A percentile compares a stretch with the other conserved stretches of the same genome.
Evolutionary conservation across 73 alveolate species (phyloP).

Genomic region (Blepharisma japonicum): DNA sequence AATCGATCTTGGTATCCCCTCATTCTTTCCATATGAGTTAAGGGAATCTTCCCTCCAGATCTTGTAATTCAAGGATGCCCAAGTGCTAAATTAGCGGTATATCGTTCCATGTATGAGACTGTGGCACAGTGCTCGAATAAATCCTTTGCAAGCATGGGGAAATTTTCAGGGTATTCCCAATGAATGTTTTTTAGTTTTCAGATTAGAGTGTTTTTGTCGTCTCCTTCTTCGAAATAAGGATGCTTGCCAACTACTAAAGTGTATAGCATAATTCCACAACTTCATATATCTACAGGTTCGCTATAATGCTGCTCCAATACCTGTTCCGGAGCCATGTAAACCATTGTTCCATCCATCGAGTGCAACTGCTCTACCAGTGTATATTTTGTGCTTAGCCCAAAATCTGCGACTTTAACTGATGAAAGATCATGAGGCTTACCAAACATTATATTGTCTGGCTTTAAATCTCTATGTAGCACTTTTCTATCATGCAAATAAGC

Average conservation of each 20-base stretch:
- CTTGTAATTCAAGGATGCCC: background rate
- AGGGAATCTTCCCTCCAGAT: background rate
- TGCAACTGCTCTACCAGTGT: slow-evolving; percentile 1
- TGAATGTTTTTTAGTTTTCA: background rate
- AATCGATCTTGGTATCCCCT: background rate
- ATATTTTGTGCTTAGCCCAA: slow-evolving; percentile 27
- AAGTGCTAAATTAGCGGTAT: background rate
- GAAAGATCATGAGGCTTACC: background rate
- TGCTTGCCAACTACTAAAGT: slow-evolving; percentile 2
- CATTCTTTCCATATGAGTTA: background rate
- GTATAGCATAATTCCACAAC: background rate
- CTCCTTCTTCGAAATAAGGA: background rate
- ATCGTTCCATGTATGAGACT: background rate
- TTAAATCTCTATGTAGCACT: background rate
- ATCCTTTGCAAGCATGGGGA: background rate
- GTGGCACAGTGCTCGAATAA: background rate
- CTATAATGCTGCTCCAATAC: background rate
- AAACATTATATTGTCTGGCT: background rate
- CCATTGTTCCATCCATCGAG: background rate
- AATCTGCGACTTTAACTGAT: slow-evolving; percentile 2
- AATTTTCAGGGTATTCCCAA: background rate
- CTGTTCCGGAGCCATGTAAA: slow-evolving; percentile 7
- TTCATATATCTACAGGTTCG: background rate
- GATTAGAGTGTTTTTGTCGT: background rate
- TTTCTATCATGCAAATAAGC: background rate